Conservation (phyloP, 768 basidiomycete species). For the Suillus placidus region DNA sequence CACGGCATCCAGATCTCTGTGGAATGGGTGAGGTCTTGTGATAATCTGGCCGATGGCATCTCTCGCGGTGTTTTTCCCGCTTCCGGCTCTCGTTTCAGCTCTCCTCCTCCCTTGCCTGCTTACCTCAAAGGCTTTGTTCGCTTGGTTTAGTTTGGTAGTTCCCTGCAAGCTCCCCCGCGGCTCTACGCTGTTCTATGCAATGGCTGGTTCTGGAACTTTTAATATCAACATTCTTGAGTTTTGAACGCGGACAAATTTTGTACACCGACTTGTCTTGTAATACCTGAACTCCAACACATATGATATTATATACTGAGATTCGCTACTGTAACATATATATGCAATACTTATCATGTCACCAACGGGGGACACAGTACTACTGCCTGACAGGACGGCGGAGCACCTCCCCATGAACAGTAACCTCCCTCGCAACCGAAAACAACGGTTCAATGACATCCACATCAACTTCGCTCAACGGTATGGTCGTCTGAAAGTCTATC, state of each 20-base stretch:
- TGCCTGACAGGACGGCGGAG: neutral
- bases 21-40: conserved; percentile 9
- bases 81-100: conserved; percentile 12
- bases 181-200: neutral
- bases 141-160: conserved; percentile 3
- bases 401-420: neutral
- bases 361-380: neutral
- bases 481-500: neutral
- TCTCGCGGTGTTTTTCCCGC: conserved; percentile 37
- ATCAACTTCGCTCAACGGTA: neutral
- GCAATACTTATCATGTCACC: neutral
- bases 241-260: neutral
- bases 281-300: neutral
- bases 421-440: neutral
- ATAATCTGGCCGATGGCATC: conserved; percentile 42
- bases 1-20: conserved; percentile 7
- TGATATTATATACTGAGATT: neutral
- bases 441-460: neutral
- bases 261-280: neutral
- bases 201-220: neutral
- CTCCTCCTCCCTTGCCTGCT: conserved; percentile 9
- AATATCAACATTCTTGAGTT: neutral
- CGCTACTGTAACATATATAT: neutral
- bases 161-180: neutral
- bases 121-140: conserved; percentile 7